Evolutionary conservation across 768 basidiomycete genomes (phyloP).

Genomic region (Pleurotus platypus): DNA sequence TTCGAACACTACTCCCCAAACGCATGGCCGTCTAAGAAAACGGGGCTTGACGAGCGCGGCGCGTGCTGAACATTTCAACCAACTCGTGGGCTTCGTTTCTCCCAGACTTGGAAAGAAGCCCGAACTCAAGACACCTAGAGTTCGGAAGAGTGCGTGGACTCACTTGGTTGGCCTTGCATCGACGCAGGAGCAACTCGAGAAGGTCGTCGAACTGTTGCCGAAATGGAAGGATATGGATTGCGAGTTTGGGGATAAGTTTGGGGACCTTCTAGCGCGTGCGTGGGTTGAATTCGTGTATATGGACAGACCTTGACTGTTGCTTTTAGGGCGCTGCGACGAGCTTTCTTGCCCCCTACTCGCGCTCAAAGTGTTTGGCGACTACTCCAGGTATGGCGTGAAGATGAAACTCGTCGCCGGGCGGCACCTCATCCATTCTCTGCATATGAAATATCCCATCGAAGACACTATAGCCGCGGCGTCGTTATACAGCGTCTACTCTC

Average conservation of each 20-base stretch:
- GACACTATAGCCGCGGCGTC: constrained; percentile 47
- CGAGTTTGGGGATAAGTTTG: constrained; percentile 32
- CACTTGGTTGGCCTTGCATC: constrained; percentile 48
- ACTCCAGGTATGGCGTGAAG: constrained; percentile 54
- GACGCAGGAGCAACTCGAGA: constrained; percentile 45
- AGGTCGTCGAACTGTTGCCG: constrained; percentile 43
- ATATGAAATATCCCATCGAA: constrained; percentile 40
- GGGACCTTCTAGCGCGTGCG: constrained; percentile 55
- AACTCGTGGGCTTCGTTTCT: constrained; percentile 30
- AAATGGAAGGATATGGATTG: constrained; percentile 43
- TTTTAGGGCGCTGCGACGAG: constrained; percentile 58
- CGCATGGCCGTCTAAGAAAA: constrained; percentile 9
- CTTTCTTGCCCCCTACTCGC: constrained; percentile 53
- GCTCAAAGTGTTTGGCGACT: constrained; percentile 58
- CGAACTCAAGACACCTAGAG: constrained; percentile 24
- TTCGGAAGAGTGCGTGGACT: constrained; percentile 45
- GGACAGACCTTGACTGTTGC: neutral
- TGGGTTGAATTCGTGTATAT: constrained; percentile 12
- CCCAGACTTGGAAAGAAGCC: constrained; percentile 38
- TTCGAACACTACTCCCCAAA: neutral
- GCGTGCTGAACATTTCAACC: constrained; percentile 28
- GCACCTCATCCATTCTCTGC: constrained; percentile 54
- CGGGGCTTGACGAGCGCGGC: constrained; percentile 26
- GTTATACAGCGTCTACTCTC: constrained; percentile 50
- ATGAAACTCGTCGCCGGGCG: constrained; percentile 51